A percentile compares a stretch with the other conserved stretches of the same genome.
phyloP scores from a whole-genome alignment of 768 basidiomycete genomes.

The Tulasnella sp. region DNA sequence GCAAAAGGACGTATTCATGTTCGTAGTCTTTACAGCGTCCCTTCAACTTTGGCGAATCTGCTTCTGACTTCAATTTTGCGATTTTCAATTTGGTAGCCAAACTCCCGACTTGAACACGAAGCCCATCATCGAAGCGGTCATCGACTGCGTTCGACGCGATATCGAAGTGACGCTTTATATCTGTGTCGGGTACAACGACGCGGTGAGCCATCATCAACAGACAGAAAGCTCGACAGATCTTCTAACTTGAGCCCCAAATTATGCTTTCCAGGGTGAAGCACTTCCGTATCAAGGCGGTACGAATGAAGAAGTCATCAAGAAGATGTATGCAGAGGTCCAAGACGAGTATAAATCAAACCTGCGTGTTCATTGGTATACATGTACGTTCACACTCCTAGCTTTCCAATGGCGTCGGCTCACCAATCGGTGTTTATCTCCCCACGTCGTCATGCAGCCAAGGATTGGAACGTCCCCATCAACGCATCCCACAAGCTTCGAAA shows the following conservation, averaged over 20 bases:
- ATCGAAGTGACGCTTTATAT: conserved; percentile 52
- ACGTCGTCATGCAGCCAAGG: conserved; percentile 30
- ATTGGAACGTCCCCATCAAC: conserved; percentile 53
- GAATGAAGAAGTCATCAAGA: conserved; percentile 55
- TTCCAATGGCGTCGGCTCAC: no score
- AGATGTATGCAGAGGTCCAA: conserved; percentile 44
- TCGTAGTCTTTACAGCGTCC: conserved; percentile 17
- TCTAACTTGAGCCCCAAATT: not conserved
- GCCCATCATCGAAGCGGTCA: conserved; percentile 47
- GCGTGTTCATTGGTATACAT: conserved; percentile 49
- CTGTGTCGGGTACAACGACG: conserved; percentile 42
- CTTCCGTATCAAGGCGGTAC: conserved; percentile 62
- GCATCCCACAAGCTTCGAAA: conserved; percentile 58
- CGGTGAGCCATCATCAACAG: not conserved
- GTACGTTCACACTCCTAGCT: conserved; percentile 18
- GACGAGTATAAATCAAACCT: conserved; percentile 38
- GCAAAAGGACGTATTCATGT: conserved; percentile 53
- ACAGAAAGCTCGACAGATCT: not conserved
- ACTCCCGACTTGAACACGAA: conserved; percentile 60
- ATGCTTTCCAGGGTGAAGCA: conserved; percentile 52
- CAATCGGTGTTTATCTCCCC: not conserved
- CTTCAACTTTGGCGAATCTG: no score
- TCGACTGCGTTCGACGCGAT: conserved; percentile 51
- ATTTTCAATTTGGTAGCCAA: conserved; percentile 45
- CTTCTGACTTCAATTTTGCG: no score